phyloP scores from a whole-genome alignment of 1,284 basidiomycete species.

The Cryptococcus amylolentus region DNA sequence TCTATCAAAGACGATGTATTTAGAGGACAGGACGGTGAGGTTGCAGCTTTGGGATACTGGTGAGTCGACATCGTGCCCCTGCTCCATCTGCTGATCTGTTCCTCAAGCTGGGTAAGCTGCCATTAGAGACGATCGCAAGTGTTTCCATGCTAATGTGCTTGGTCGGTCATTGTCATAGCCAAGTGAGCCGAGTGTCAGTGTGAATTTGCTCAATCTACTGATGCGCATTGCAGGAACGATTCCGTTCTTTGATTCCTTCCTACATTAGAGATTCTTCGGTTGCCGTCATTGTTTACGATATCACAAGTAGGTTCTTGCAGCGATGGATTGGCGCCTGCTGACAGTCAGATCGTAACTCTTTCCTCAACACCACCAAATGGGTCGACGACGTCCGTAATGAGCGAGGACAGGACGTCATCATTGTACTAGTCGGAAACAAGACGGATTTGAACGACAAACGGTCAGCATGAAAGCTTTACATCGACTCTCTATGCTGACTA shows the following conservation, averaged over 20 bases:
- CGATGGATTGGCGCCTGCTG: not conserved
- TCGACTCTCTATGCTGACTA: not conserved
- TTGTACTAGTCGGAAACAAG: conserved; percentile 98
- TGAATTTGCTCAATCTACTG: conserved; percentile 2
- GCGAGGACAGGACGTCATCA: conserved; percentile 96
- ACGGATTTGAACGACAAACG: conserved; percentile 66
- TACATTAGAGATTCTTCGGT: conserved; percentile 99
- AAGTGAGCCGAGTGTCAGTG: conserved; percentile 24
- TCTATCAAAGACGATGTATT: conserved; percentile 99
- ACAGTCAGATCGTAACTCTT: conserved; percentile 80
- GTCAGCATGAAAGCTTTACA: conserved; percentile 17
- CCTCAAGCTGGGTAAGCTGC: not conserved
- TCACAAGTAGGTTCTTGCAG: conserved; percentile 73
- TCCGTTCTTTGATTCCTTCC: conserved; percentile 95
- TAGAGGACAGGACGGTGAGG: conserved; percentile 96
- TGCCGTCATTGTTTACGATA: conserved; percentile 97
- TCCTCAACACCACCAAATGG: conserved; percentile 97
- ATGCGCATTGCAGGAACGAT: conserved; percentile 69
- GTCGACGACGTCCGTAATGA: conserved; percentile 99
- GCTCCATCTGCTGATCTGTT: not conserved
- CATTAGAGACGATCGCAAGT: not conserved
- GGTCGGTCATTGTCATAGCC: conserved; percentile 15
- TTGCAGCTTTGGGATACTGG: conserved; percentile 99
- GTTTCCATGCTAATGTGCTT: not conserved
- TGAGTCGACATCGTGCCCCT: conserved; percentile 40